Conservation (phyloP, 192 early-diverging fungal genomes). For the Rhizoclosmatium globosum region DNA sequence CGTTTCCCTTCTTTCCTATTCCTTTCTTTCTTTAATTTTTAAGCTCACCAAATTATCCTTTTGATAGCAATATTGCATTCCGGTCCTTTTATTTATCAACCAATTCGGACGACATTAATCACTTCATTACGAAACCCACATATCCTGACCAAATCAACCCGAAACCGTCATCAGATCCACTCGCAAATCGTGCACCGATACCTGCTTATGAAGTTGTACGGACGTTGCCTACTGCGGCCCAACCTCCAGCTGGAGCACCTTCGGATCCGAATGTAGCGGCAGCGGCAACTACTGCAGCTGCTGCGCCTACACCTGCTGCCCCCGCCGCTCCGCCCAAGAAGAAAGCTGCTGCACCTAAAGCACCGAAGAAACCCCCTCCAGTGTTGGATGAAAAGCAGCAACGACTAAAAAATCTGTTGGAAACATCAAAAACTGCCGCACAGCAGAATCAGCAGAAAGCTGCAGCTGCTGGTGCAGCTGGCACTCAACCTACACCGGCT, state of each 20-base stretch:
- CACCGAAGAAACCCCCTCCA: slow-evolving; percentile 29
- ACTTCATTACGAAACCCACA: slow-evolving; percentile 35
- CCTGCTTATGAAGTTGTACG: slow-evolving; percentile 30
- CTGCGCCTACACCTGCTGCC: slow-evolving; percentile 5
- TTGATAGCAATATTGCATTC: slow-evolving; percentile 23
- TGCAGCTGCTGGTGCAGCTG: not conserved
- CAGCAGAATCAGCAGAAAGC: not conserved
- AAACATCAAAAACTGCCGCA: not conserved
- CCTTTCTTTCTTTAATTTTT: not conserved
- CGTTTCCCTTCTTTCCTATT: not conserved
- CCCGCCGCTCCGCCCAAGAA: slow-evolving; percentile 19
- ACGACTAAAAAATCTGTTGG: slow-evolving; percentile 21
- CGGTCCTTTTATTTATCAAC: slow-evolving; percentile 38
- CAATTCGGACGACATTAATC: slow-evolving; percentile 34
- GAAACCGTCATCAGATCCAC: slow-evolving; percentile 33
- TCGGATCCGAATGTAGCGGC: not conserved
- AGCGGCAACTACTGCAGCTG: slow-evolving; percentile 1
- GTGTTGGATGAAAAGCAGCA: slow-evolving; percentile 10
- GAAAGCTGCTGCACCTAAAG: slow-evolving; percentile 13
- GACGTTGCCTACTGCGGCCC: not conserved
- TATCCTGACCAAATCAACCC: slow-evolving; percentile 40
- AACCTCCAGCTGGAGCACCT: not conserved
- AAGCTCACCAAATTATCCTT: not conserved
- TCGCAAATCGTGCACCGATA: not conserved
- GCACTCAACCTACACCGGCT: not conserved